phyloP scores from a whole-genome alignment of 768 basidiomycete genomes.

The Tricholoma flavovirens region DNA sequence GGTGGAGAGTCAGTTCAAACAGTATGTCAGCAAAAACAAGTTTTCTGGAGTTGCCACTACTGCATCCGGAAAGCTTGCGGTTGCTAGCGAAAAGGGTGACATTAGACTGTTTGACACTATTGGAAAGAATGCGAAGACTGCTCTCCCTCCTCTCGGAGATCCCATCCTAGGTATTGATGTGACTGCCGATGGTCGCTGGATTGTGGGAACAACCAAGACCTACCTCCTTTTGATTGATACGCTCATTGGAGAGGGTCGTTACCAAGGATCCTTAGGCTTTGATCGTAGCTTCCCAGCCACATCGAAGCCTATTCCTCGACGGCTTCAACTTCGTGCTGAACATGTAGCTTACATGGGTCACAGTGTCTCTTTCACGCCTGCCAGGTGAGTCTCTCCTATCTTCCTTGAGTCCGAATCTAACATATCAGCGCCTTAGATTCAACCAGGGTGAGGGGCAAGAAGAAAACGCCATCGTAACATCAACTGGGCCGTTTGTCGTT shows the following conservation, averaged over 20 bases:
- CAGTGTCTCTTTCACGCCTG: slow-evolving; percentile 83
- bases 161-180: slow-evolving; percentile 94
- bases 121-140: slow-evolving; percentile 99
- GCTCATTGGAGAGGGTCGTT: slow-evolving; percentile 85
- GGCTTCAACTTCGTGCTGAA: slow-evolving; percentile 83
- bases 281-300: slow-evolving; percentile 94
- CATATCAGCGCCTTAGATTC: slow-evolving; percentile 50
- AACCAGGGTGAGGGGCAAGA: slow-evolving; percentile 84
- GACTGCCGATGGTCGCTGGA: slow-evolving; percentile 88
- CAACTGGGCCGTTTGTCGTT: slow-evolving; percentile 85
- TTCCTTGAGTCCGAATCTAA: slow-evolving; percentile 1
- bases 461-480: slow-evolving; percentile 95
- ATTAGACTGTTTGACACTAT: slow-evolving; percentile 92
- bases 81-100: slow-evolving; percentile 95
- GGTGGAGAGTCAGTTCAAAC: slow-evolving; percentile 93
- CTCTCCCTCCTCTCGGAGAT: slow-evolving; percentile 90
- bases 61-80: slow-evolving; percentile 77
- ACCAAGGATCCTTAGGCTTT: slow-evolving; percentile 80
- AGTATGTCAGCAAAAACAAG: slow-evolving; percentile 91
- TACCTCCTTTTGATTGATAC: slow-evolving; percentile 94
- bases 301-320: slow-evolving; percentile 85
- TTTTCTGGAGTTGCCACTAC: slow-evolving; percentile 94
- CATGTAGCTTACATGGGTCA: slow-evolving; percentile 94
- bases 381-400: slow-evolving; percentile 51
- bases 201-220: slow-evolving; percentile 93